Evolutionary conservation across 257 asterid genomes (phyloP).

Genomic region (Penstemon barbatus): DNA sequence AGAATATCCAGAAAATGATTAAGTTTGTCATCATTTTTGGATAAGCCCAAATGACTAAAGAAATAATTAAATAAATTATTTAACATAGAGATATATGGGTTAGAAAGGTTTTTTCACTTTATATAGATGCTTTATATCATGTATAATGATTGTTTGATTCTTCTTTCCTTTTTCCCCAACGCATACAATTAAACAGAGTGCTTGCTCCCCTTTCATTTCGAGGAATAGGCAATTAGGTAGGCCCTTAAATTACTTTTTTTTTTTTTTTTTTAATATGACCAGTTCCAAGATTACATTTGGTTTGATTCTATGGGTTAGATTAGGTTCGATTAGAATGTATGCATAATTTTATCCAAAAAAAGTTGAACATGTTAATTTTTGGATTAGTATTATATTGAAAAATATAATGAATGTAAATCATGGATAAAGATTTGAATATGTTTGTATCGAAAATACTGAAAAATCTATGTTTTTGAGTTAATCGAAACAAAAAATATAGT

Average conservation of each 20-base stretch:
- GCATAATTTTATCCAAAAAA: no score
- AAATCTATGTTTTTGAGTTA: no score
- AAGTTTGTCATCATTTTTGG: conserved; percentile 28
- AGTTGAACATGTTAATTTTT: no score
- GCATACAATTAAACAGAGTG: conserved; percentile 36
- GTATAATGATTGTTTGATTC: conserved; percentile 32
- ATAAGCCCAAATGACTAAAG: conserved; percentile 40
- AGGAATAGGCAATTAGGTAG: conserved; percentile 38
- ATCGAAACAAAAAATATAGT: no score
- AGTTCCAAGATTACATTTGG: no score
- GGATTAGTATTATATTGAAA: no score
- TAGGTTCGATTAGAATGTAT: no score
- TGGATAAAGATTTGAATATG: no score
- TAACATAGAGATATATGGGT: conserved; percentile 41
- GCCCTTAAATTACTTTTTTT: not conserved
- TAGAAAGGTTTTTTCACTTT: conserved; percentile 40
- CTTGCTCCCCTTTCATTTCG: conserved; percentile 39
- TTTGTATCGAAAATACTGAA: no score
- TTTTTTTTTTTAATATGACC: not conserved
- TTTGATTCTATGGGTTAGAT: no score
- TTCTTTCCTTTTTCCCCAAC: conserved; percentile 31
- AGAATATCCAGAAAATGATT: conserved; percentile 20
- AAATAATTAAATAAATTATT: conserved; percentile 31
- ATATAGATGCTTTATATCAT: conserved; percentile 29
- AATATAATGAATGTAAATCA: no score